A percentile compares a stretch with the other conserved stretches of the same genome.
Conservation (phyloP, 139 green algal genomes). For the Bryopsis sp. region DNA sequence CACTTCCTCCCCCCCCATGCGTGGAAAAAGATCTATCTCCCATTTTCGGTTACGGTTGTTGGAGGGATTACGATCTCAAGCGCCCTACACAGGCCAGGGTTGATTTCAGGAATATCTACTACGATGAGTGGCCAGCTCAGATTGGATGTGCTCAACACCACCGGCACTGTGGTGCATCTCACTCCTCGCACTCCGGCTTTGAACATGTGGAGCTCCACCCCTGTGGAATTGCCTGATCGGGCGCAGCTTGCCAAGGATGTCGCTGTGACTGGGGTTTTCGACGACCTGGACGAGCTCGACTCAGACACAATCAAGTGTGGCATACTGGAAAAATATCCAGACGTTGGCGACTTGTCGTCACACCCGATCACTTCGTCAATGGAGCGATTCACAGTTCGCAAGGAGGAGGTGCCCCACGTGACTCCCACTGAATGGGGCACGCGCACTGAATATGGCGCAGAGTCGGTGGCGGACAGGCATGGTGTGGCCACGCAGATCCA, state of each 20-base stretch:
- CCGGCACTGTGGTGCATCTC: neutral
- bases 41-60: neutral
- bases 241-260: no score
- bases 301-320: no score
- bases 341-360: neutral
- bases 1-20: neutral
- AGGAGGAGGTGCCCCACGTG: neutral
- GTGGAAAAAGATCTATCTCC: neutral
- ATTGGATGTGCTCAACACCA: constrained; percentile 6
- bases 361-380: constrained; percentile 4
- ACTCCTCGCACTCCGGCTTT: neutral
- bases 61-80: neutral
- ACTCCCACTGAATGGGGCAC: neutral
- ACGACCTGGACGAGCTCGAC: no score
- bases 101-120: neutral
- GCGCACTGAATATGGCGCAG: neutral
- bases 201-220: no score
- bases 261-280: no score
- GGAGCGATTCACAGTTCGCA: neutral
- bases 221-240: no score
- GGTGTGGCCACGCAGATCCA: neutral
- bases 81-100: neutral
- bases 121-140: neutral
- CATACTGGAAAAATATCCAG: neutral
- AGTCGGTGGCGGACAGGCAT: constrained; percentile 4